Evolutionary conservation across 257 asterid species (phyloP).

Genomic region (Scutellaria baicalensis): DNA sequence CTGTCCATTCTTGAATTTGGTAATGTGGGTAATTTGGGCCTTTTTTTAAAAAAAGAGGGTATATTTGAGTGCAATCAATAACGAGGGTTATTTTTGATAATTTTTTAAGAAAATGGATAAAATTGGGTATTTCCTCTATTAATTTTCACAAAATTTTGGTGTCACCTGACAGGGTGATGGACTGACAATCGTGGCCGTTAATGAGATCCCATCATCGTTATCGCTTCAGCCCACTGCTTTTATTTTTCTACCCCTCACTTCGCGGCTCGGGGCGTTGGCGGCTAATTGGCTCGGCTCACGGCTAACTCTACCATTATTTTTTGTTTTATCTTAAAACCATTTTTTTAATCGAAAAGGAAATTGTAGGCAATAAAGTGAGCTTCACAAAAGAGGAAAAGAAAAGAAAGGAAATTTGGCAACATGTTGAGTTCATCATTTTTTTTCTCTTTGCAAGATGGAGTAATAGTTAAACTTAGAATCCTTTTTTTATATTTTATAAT

Average conservation of each 20-base stretch:
- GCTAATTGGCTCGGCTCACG: constrained; percentile 11
- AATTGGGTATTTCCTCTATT: too few relatives aligned
- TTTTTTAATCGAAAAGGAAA: background rate
- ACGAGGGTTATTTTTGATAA: too few relatives aligned
- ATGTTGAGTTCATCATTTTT: background rate
- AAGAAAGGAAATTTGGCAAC: background rate
- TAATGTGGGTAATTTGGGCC: too few relatives aligned
- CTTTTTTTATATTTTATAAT: background rate
- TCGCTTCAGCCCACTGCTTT: background rate
- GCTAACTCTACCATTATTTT: background rate
- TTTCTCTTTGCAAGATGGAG: constrained; percentile 25
- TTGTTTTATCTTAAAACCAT: background rate
- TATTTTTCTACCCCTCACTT: constrained; percentile 4
- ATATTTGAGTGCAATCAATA: too few relatives aligned
- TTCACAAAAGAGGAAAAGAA: background rate
- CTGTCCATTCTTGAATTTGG: too few relatives aligned
- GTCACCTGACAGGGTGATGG: background rate
- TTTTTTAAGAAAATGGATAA: too few relatives aligned
- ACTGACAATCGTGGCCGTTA: constrained; percentile 14
- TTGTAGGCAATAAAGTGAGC: background rate
- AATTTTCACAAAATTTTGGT: background rate
- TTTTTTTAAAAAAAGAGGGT: too few relatives aligned
- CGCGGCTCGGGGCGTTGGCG: background rate
- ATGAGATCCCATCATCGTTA: background rate
- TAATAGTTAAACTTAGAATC: constrained; percentile 26